phyloP scores from a whole-genome alignment of 2,329 filamentous ascomycete genomes.

The Clarireedia homoeocarpa region DNA sequence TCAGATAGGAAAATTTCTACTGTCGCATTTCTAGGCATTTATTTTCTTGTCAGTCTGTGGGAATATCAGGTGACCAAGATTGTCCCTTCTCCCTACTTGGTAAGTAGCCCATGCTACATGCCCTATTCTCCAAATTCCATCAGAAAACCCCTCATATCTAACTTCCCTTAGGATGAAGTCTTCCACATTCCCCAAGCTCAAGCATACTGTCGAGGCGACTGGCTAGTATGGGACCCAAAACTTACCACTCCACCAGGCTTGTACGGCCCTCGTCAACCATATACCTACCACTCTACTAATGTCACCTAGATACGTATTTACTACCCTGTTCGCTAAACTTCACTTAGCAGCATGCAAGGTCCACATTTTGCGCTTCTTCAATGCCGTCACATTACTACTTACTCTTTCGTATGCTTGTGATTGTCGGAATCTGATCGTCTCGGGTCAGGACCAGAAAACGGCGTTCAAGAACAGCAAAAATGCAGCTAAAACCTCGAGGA shows the following conservation, averaged over 20 bases:
- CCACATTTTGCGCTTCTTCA: conserved; percentile 41
- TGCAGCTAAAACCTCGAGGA: conserved; percentile 5
- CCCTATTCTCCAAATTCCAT: not conserved
- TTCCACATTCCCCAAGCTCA: conserved; percentile 91
- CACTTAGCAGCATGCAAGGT: conserved; percentile 32
- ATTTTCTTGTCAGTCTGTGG: conserved; percentile 17
- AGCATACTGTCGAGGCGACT: conserved; percentile 70
- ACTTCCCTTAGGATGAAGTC: conserved; percentile 59
- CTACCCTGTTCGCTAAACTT: conserved; percentile 33
- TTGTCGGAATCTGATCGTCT: conserved; percentile 21
- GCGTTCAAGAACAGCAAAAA: not conserved
- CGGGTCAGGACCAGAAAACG: not conserved
- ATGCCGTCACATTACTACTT: conserved; percentile 38
- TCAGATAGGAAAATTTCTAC: not conserved
- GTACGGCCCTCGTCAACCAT: conserved; percentile 36
- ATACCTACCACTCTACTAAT: conserved; percentile 10
- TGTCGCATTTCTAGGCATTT: not conserved
- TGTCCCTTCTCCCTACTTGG: conserved; percentile 26
- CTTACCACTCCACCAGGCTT: conserved; percentile 93
- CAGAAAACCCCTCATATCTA: not conserved
- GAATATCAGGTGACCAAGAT: conserved; percentile 21
- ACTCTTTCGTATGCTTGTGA: conserved; percentile 28
- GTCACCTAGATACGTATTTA: conserved; percentile 39
- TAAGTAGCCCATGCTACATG: conserved; percentile 3
- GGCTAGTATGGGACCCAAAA: conserved; percentile 83